Evolutionary conservation across 805 yeast genomes (phyloP).

Genomic region (Pichia deserticola): DNA sequence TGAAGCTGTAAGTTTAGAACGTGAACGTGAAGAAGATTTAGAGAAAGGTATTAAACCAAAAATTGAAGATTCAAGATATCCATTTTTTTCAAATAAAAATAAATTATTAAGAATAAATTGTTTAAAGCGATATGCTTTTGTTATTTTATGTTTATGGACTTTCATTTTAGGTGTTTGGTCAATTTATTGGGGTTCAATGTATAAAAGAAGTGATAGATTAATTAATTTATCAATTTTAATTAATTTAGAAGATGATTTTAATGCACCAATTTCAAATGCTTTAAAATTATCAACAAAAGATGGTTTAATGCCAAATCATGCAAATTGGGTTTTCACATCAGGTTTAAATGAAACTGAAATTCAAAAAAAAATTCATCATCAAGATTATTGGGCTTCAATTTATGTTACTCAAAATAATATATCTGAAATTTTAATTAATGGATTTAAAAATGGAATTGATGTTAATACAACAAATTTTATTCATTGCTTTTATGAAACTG

Average conservation of each 20-base stretch:
- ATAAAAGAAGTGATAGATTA: constrained; percentile 25
- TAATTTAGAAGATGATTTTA: constrained; percentile 30
- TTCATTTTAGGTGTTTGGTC: constrained; percentile 35
- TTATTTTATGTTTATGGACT: constrained; percentile 26
- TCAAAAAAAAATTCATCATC: constrained; percentile 39
- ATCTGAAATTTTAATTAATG: constrained; percentile 36
- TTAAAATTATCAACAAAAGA: constrained; percentile 13
- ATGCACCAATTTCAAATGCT: constrained; percentile 28
- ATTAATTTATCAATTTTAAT: constrained; percentile 33
- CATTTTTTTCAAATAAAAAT: constrained; percentile 16
- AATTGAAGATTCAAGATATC: constrained; percentile 6
- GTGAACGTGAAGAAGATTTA: background rate
- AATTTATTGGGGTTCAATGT: constrained; percentile 44
- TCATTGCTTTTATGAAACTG: constrained; percentile 45
- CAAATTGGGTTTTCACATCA: constrained; percentile 34
- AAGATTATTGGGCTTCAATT: constrained; percentile 57
- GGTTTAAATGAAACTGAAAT: constrained; percentile 31
- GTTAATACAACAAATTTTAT: constrained; percentile 23
- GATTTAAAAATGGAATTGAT: constrained; percentile 30
- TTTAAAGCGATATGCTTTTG: constrained; percentile 10
- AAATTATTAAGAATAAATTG: constrained; percentile 9
- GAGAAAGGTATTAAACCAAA: constrained; percentile 2
- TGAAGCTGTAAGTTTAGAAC: constrained; percentile 7
- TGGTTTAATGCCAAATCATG: constrained; percentile 15
- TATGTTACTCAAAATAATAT: constrained; percentile 38